phyloP scores from a whole-genome alignment of 805 yeast genomes.

The Maudiozyma turicensis region DNA sequence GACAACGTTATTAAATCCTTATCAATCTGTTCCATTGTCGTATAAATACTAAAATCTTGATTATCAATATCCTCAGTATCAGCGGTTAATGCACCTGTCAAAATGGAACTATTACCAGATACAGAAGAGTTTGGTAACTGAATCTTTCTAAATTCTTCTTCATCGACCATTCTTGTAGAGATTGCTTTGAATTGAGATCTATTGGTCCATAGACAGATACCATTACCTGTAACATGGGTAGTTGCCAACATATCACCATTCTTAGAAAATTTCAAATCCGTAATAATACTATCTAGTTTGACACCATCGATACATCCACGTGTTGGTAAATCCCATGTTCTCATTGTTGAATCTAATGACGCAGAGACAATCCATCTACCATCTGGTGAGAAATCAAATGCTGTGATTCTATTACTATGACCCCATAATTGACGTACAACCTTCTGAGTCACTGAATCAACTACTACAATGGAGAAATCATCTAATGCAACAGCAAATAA shows the following conservation, averaged over 20 bases:
- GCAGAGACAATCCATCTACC: constrained; percentile 91
- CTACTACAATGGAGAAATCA: constrained; percentile 70
- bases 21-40: constrained; percentile 54
- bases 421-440: constrained; percentile 85
- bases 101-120: constrained; percentile 57
- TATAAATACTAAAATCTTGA: constrained; percentile 31
- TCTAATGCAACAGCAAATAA: constrained; percentile 79
- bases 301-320: constrained; percentile 96
- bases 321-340: constrained; percentile 97
- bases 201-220: constrained; percentile 88
- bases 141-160: constrained; percentile 55
- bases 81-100: constrained; percentile 66
- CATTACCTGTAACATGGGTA: constrained; percentile 81
- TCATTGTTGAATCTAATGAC: constrained; percentile 72
- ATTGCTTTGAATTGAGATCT: constrained; percentile 72
- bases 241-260: constrained; percentile 88
- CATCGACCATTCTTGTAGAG: constrained; percentile 66
- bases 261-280: constrained; percentile 72
- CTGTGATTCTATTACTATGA: constrained; percentile 79
- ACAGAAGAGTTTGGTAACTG: constrained; percentile 71
- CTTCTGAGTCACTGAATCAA: constrained; percentile 73
- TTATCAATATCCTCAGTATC: constrained; percentile 10
- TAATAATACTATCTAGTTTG: constrained; percentile 65
- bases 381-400: constrained; percentile 84
- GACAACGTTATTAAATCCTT: constrained; percentile 62